Evolutionary conservation across 106 monocot species (phyloP).

Genomic region (Dendrobium chrysotoxum): DNA sequence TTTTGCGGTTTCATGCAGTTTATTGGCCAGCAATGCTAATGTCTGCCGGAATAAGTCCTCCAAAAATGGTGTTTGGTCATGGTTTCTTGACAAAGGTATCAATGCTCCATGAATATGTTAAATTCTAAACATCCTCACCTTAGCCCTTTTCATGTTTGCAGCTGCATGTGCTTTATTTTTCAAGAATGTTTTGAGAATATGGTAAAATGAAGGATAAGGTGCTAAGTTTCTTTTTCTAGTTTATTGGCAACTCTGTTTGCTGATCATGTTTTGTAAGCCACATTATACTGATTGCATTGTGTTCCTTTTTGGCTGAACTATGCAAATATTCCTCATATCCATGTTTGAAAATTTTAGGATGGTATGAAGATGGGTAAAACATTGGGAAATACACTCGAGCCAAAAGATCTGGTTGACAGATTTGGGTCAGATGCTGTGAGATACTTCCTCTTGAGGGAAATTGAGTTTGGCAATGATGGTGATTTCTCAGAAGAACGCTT

Average conservation of each 20-base stretch:
- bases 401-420: slow-evolving; percentile 72
- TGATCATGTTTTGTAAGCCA: not conserved
- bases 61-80: slow-evolving; percentile 93
- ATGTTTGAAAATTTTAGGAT: slow-evolving; percentile 92
- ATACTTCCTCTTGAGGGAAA: slow-evolving; percentile 95
- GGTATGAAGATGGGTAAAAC: slow-evolving; percentile 99
- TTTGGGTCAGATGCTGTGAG: slow-evolving; percentile 95
- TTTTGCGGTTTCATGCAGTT: slow-evolving; percentile 97
- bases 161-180: not conserved
- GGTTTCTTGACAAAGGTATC: slow-evolving; percentile 99
- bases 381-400: slow-evolving; percentile 94
- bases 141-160: not conserved
- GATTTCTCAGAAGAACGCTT: slow-evolving; percentile 96
- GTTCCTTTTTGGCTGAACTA: not conserved
- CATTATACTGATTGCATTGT: not conserved
- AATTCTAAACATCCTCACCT: too few species aligned
- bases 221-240: not conserved
- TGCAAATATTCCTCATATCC: slow-evolving; percentile 10
- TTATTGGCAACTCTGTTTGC: too few species aligned
- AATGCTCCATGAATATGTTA: not conserved
- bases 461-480: slow-evolving; percentile 96
- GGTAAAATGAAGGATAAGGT: not conserved
- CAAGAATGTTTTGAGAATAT: not conserved
- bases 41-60: slow-evolving; percentile 84
- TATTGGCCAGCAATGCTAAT: slow-evolving; percentile 99